Evolutionary conservation across 2,329 filamentous ascomycete species (phyloP), one percentile per base, ranked within the genome.

Genomic region (Aquanectria penicillioides): DNA sequence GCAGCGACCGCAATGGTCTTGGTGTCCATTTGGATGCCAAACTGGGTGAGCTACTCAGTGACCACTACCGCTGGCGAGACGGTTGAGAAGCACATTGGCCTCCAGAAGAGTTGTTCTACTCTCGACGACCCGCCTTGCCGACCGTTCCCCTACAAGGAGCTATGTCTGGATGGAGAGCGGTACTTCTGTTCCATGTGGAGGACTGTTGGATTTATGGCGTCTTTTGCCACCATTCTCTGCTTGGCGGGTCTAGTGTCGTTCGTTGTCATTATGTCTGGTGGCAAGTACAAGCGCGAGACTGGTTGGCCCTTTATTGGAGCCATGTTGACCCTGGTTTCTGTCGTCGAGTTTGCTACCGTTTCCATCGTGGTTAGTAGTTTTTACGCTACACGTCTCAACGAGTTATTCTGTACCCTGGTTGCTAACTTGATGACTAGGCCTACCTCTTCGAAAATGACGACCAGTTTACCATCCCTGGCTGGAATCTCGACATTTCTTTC

Each of bases 131-230:
- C 79, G n/a, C 75, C 78, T 41, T 94, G 91, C 75, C 80, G 81
- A 51, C 61, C 65, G 12, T 77, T 75, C 44, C 76, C 75, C 13
- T 66, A 67, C 17, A 66, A 67, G 17, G 69, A 74, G 26, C 57
- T 77, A 20, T 79, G 77, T 57, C 68, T 72, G 20, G 67, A 70
- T 29, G 74, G 69, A 22, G 85, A 89, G 67, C 83, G 87, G 48
- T 87, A 88, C 70, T 97, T 98, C 78, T 98, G 95, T 81, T 90
- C 88, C 69, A 90, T 96, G 84, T 99, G 94, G 94, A 86, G 91
- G 58, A 92, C 88, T 22, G 88, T 93, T 29, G 93, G 92, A 20
- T 98, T 97, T 77, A 78, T 97, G 64, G 93, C 97, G 80, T 91
- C 89, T 49, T 91, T 97, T 68, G 86, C 91, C 7, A 86, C 93